Evolutionary conservation across 257 asterid species (phyloP), one percentile per base, ranked within the genome.

Genomic region (Avicennia marina): DNA sequence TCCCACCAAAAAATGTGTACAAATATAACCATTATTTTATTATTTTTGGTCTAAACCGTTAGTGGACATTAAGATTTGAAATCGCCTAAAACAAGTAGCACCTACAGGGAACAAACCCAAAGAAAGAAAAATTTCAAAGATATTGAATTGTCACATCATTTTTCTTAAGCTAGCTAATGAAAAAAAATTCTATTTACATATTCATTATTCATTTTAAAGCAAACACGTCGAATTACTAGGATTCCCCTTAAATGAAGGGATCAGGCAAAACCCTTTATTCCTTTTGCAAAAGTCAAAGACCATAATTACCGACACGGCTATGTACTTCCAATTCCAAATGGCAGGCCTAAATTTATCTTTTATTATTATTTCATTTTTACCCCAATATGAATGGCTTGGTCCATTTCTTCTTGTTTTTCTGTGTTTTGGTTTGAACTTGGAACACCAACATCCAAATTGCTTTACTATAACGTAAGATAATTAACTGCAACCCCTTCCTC

Each of bases 181-280:
- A 48, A 4, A 7, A 1, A 15, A 26, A 34, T 50, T 29, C 25
- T 25, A 45, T 41, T 27, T 2, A 22, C 24, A 8, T 53, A 20
- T 19, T 12, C 24, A n/a, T 9, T 45, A 17, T 45, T 18, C 8
- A 17, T 26, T 49, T 49, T 33, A 57, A 40, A 36, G 33, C 61
- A 52, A 41, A 52, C 17, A 12, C 38, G 65, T 29, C 32, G 41
- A 54, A 67, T 47, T 53, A 64, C 36, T 54, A 53, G 63, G 64
- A 68, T 68, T 68, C 75, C 53, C 72, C 75, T 53, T 64, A 55
- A 15, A 60, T 68, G 55, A 49, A 68, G 79, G 75, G 66, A 68
- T 73, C 53, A 41, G 58, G 56, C 72, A 60, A 56, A 46, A 19
- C 54, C 39, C 63, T 36, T 39, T 60, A n/a, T 49, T 51, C 16